Evolutionary conservation across 2,329 filamentous ascomycete species (phyloP).

Genomic region (Polytolypa hystricis): DNA sequence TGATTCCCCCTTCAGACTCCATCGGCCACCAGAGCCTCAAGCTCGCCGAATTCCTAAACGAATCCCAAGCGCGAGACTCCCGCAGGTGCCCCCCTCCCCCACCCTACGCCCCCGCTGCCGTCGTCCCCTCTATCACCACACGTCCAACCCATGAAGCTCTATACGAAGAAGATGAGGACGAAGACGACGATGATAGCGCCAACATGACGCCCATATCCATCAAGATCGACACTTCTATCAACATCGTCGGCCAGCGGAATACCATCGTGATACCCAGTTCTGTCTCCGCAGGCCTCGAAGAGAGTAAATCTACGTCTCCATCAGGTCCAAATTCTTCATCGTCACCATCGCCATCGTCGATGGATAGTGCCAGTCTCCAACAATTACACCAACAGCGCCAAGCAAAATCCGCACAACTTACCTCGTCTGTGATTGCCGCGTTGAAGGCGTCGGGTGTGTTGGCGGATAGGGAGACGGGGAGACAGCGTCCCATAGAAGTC

Average conservation of each 20-base stretch:
- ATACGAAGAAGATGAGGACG: conserved; percentile 6
- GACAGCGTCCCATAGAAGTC: conserved; percentile 14
- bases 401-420: conserved; percentile 18
- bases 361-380: conserved; percentile 5
- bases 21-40: conserved; percentile 20
- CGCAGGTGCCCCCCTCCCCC: conserved; percentile 14
- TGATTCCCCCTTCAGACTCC: conserved; percentile 22
- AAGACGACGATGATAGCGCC: conserved; percentile 12
- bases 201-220: conserved; percentile 18
- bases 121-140: conserved; percentile 1
- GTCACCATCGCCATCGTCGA: not conserved
- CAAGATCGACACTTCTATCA: conserved; percentile 26
- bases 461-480: conserved; percentile 9
- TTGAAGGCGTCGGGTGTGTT: conserved; percentile 13
- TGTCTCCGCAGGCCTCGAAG: not conserved
- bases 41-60: conserved; percentile 15
- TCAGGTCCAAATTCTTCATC: conserved; percentile 4
- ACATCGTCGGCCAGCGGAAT: conserved; percentile 24
- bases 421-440: conserved; percentile 16
- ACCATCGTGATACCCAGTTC: conserved; percentile 17
- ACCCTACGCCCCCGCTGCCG: conserved; percentile 13
- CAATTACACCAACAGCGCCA: conserved; percentile 15
- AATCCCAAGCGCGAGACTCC: conserved; percentile 5
- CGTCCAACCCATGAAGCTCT: not conserved
- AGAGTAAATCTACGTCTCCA: not conserved